These are phyloP conservation scores for Diaporthe aspalathi DNA, from an alignment of 2,329 filamentous ascomycete species.

Conservation along the genomic window DNA sequence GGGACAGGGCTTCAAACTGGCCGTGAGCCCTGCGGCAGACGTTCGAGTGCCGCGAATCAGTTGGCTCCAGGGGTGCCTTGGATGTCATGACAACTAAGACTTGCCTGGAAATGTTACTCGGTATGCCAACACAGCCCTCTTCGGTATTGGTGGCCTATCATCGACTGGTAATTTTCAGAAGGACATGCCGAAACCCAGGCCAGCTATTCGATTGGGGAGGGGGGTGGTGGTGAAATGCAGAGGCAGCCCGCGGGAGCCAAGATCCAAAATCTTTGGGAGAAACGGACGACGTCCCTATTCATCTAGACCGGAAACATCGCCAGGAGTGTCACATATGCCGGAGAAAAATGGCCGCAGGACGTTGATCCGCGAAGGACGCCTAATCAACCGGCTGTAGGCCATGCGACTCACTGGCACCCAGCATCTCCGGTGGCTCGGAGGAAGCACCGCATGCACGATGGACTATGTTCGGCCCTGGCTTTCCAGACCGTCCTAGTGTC, in stretches of 20 bases:
- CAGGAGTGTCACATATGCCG: background rate
- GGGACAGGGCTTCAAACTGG: background rate
- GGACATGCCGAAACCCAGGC: background rate
- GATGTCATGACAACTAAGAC: background rate
- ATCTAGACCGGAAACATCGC: background rate
- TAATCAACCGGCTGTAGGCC: background rate
- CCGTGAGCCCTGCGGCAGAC: rapidly evolving
- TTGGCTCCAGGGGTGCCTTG: no score
- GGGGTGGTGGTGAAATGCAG: no score
- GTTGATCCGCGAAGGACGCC: no score
- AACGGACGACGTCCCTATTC: background rate
- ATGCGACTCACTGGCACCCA: background rate
- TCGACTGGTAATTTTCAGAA: background rate
- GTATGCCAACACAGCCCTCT: background rate
- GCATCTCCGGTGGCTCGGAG: background rate
- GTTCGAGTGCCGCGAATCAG: no score
- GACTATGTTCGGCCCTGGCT: background rate
- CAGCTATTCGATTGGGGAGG: rapidly evolving
- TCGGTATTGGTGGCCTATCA: no score
- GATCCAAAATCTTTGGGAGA: background rate
- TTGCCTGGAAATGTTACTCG: background rate
- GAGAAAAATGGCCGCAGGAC: no score
- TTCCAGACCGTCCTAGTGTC: no score
- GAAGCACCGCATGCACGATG: background rate
- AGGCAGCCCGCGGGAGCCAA: background rate